Evolutionary conservation across 495 filamentous ascomycete genomes (phyloP), one percentile per base, ranked within the genome.

Genomic region (Aspergillus carlsbadensis): DNA sequence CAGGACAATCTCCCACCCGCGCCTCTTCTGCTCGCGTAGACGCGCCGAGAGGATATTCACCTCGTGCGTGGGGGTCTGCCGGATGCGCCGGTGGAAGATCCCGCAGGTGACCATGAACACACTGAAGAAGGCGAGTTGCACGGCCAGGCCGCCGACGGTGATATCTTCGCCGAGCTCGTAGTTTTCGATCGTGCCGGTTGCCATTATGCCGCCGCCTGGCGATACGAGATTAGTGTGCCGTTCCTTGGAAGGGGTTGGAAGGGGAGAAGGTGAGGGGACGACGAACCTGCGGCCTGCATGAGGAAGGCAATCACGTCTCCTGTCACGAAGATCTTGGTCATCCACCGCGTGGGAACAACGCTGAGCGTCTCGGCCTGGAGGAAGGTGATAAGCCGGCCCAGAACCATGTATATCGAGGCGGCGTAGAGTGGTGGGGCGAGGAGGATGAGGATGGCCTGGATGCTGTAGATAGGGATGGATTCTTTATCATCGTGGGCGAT

Each of bases 401-500:
- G 31, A 10, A 49, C 31, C 46, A 49, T 49, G 46, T 49, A 49
- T 6, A 49, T 37, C 13, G 46, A 49, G 8, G 46, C 46, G 31
- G 46, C 71, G 0, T 76, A 82, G n/a, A 85, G 78, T 22, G 79
- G 70, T 78, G 84, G 46, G 2, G 46, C 46, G 17, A 49, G 33
- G 0, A 49, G 33, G 17, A 49, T 36, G 3, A 49, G 33, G 17
- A 49, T 36, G 3, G 46, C n/a, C 33, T 36, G 33, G 31, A 49
- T 37, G 46, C 31, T 85, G 65, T 84, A 85, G 17, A 84, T 73
- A 0, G 68, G 26, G 11, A 70, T 44, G 10, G 63, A 60, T 52
- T 50, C 34, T 42, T 67, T 62, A 41, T 67, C 48, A 54, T 56
- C 53, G 6, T 72, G 68, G 13, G 69, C 64, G 8, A 81, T 56